These are phyloP conservation scores for Geotrichum carabidarum DNA, from an alignment of 1,139 yeast species.

Conservation along the genomic window DNA sequence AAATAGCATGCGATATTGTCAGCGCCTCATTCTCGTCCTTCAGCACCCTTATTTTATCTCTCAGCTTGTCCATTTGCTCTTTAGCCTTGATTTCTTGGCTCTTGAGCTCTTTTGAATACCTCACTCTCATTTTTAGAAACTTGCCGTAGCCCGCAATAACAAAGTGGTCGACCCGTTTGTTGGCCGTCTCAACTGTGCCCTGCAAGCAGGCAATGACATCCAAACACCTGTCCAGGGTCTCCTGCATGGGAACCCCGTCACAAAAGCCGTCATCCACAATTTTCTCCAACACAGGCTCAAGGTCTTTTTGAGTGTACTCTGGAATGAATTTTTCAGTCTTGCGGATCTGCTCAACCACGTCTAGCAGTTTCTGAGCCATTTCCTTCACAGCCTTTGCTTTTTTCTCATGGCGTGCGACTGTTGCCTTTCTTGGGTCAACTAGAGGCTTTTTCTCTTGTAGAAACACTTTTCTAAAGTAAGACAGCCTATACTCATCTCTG, in stretches of 20 bases:
- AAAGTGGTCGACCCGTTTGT: constrained; percentile 7
- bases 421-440: background rate
- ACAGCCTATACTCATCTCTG: no score
- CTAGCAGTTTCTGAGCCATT: background rate
- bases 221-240: constrained; percentile 4
- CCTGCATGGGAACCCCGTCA: constrained; percentile 11
- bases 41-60: constrained; percentile 17
- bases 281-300: constrained; percentile 6
- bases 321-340: constrained; percentile 7
- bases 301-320: background rate
- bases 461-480: background rate
- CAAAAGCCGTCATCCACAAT: constrained; percentile 11
- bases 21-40: background rate
- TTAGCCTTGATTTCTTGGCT: constrained; percentile 16
- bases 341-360: constrained; percentile 4
- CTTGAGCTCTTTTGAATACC: constrained; percentile 13
- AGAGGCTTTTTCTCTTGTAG: background rate
- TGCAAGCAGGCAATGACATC: constrained; percentile 1
- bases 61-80: constrained; percentile 4
- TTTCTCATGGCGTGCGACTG: background rate
- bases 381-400: background rate
- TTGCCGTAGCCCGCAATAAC: constrained; percentile 1
- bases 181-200: constrained; percentile 6
- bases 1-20: background rate
- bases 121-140: background rate